Conservation (phyloP, 306 rosid genomes). For the Vigna hirtella region DNA sequence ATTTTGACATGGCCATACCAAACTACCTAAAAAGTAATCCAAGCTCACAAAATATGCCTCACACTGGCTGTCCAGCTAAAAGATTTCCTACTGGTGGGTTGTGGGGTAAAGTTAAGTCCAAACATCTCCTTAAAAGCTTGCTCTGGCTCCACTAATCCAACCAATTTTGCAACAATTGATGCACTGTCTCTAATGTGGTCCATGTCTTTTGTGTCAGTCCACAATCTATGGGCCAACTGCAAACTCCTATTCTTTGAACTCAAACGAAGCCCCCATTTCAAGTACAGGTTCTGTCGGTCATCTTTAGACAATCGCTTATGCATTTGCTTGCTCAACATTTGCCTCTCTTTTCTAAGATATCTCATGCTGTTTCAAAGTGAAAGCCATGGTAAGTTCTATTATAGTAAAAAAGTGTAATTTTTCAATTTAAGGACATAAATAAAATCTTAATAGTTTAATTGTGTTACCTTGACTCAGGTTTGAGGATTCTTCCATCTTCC, state of each 20-base stretch:
- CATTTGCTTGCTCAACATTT: conserved; percentile 82
- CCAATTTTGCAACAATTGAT: conserved; percentile 72
- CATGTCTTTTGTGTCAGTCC: conserved; percentile 67
- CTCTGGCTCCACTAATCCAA: conserved; percentile 78
- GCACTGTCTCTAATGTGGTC: conserved; percentile 82
- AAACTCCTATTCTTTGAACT: conserved; percentile 70
- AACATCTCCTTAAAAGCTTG: conserved; percentile 96
- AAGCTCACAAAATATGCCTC: conserved; percentile 57
- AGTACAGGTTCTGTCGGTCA: conserved; percentile 69
- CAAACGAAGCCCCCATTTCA: conserved; percentile 76
- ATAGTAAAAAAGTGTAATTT: background rate
- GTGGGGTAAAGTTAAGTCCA: conserved; percentile 91
- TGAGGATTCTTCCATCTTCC: conserved; percentile 66
- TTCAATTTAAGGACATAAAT: background rate
- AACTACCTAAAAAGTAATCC: conserved; percentile 43
- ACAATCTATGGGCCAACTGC: conserved; percentile 70
- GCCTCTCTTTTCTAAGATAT: conserved; percentile 76
- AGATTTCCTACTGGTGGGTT: conserved; percentile 59
- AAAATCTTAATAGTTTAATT: background rate
- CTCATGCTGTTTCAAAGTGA: conserved; percentile 59
- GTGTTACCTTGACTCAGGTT: conserved; percentile 71
- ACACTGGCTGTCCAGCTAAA: conserved; percentile 58
- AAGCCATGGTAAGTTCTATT: conserved; percentile 19
- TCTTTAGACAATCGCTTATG: conserved; percentile 61
- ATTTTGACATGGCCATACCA: conserved; percentile 37